Percentiles rank a stretch among this genome's conserved stretches.
Conservation (phyloP, 2,329 filamentous ascomycete species). For the Phoma sp. region DNA sequence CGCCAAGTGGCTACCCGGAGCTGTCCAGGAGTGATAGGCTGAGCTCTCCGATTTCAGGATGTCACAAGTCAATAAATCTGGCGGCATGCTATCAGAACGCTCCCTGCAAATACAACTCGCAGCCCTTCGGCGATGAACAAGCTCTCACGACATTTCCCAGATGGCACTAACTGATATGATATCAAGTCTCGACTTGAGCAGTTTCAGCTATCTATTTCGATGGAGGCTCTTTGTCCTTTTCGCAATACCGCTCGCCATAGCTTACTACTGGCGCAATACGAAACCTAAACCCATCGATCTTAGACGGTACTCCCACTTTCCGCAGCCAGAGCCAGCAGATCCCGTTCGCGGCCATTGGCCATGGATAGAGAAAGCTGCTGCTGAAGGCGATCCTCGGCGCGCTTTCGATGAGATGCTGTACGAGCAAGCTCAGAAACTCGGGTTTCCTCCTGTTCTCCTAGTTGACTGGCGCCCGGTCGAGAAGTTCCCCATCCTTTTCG, state of each 20-base stretch:
- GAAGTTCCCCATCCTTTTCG: conserved; percentile 20
- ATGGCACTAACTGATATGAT: conserved; percentile 1
- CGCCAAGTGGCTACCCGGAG: too few relatives aligned
- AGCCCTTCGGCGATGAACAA: background rate
- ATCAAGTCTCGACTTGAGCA: background rate
- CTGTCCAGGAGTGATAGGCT: background rate
- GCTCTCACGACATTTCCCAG: background rate
- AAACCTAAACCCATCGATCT: conserved; percentile 14
- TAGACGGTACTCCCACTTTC: conserved; percentile 23
- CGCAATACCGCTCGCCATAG: background rate
- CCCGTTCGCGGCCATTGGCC: conserved; percentile 24
- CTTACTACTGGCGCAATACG: background rate
- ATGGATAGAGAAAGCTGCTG: conserved; percentile 25
- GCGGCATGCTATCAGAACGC: too few relatives aligned
- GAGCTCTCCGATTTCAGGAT: background rate
- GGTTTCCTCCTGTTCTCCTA: conserved; percentile 23
- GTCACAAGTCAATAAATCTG: too few relatives aligned
- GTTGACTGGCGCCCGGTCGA: conserved; percentile 26
- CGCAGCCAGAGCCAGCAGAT: conserved; percentile 24
- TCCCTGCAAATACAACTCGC: too few relatives aligned
- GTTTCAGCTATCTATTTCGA: background rate
- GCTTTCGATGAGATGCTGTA: conserved; percentile 26
- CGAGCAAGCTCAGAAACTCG: conserved; percentile 23
- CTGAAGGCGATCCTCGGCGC: conserved; percentile 21
- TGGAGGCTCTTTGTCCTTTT: background rate